A percentile compares a stretch with the other conserved stretches of the same genome.
phyloP scores from a whole-genome alignment of 1,284 basidiomycete species.

The Chalciporus sp. region DNA sequence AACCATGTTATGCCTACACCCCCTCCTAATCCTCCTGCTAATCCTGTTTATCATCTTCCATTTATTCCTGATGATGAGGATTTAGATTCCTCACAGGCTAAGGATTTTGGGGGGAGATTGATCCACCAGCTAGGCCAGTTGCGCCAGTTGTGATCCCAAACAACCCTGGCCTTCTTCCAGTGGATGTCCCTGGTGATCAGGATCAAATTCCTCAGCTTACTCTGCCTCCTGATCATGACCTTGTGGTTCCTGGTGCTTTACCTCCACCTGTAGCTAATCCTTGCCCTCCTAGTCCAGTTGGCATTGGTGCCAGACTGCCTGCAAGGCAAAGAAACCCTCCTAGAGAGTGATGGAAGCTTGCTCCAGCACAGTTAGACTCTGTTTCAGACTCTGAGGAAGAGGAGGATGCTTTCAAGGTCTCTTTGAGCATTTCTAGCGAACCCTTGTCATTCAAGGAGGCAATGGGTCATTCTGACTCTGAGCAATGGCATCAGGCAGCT shows the following conservation, averaged over 20 bases:
- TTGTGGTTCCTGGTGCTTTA: not conserved
- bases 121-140: not conserved
- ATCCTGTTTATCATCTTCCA: not conserved
- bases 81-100: not conserved
- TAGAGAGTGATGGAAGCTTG: slow-evolving; percentile 1
- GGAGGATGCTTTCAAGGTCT: not conserved
- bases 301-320: slow-evolving; percentile 5
- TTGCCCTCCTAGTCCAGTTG: not conserved
- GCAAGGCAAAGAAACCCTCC: not conserved
- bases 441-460: too few species aligned
- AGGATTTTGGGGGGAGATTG: not conserved
- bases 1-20: not conserved
- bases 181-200: not conserved
- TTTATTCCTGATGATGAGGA: not conserved
- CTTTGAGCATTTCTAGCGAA: too few species aligned
- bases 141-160: slow-evolving; percentile 1
- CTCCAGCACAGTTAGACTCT: not conserved
- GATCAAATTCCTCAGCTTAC: not conserved
- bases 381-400: not conserved
- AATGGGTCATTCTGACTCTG: too few species aligned
- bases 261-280: not conserved
- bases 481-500: too few species aligned
- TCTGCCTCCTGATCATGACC: not conserved
- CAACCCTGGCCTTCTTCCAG: not conserved
- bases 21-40: not conserved